Evolutionary conservation across 1,139 yeast species (phyloP), one percentile per base, ranked within the genome.

Genomic region (Citeromyces hawaiiensis): DNA sequence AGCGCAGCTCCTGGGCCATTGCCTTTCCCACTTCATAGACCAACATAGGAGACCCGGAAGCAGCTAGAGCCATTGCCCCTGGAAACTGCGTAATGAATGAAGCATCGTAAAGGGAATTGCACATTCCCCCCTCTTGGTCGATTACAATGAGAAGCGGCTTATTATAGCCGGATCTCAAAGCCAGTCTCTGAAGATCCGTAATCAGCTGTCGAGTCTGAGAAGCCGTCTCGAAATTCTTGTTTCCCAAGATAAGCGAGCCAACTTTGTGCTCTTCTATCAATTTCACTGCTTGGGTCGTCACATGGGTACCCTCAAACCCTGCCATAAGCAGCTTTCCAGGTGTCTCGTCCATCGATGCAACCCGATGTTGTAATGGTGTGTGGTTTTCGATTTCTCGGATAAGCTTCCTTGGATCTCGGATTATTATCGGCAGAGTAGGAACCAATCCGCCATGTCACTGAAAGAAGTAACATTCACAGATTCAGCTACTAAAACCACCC

Each of bases 1-100:
- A 58, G 43, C 62, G 64, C 43, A 76, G 59, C 49, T 76, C 82
- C 14, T 55, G 45, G 0, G 78, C 82, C 15, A 75, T 53, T 0
- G 82, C 83, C 42, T 69, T 66, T 45, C 72, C 70, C 1, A 74
- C 70, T 40, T 73, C 63, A 45, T 68, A 70, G 4, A 75, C 76
- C 45, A 74, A 52, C 9, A 66, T 66, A 10, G 63, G 53, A 41
- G 72, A 70, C 4, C 71, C 70, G 0, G 78, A 68, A 14, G 83
- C 81, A 1, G 76, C 72, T 34, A 76, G 55, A 3, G 78, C 83
- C 81, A 76, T 74, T 14, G 79, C 76, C 2, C 79, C 74, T 0
- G 83, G 83, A 46, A 70, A 73, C 52, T 76, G 83, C 8, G 77
- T 69, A 25, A 76, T 53, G 43, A 57, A 61, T 9, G 66, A 65